phyloP scores from a whole-genome alignment of 192 early-diverging fungal species.

The Kickxella alabastrina region DNA sequence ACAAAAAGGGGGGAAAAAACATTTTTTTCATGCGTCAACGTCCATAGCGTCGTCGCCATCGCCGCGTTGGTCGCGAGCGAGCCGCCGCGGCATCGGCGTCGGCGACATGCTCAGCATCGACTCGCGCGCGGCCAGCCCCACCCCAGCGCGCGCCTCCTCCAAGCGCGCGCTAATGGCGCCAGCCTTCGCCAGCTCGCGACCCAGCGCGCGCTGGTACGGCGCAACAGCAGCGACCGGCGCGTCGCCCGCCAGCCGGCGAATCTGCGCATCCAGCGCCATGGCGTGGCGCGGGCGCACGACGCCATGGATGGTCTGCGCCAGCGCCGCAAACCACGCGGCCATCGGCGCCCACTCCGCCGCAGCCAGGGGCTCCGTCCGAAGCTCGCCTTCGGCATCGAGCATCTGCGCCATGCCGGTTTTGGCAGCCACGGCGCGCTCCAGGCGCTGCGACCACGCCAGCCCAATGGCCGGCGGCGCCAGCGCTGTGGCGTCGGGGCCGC shows the following conservation, averaged over 20 bases:
- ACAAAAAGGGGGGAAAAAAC: too few species aligned
- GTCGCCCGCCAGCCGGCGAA: constrained; percentile 1
- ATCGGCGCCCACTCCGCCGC: constrained; percentile 17
- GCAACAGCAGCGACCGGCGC: constrained; percentile 13
- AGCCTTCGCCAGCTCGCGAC: constrained; percentile 36
- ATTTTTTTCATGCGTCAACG: too few species aligned
- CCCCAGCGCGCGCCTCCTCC: constrained; percentile 18
- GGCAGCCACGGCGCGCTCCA: constrained; percentile 15
- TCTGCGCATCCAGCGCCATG: constrained; percentile 9
- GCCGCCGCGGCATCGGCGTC: constrained; percentile 2
- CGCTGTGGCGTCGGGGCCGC: background rate
- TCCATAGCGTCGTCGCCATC: constrained; percentile 1
- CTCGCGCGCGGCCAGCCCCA: background rate
- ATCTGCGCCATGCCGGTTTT: background rate
- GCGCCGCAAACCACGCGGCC: constrained; percentile 43
- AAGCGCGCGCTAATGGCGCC: constrained; percentile 41
- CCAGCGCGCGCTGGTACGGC: constrained; percentile 40
- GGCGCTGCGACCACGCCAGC: constrained; percentile 24
- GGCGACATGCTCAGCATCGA: background rate
- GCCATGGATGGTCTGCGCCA: constrained; percentile 39
- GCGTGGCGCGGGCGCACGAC: constrained; percentile 48
- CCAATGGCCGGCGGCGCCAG: constrained; percentile 36
- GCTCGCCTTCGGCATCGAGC: constrained; percentile 1
- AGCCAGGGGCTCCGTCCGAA: constrained; percentile 5
- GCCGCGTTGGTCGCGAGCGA: background rate